A percentile compares a stretch with the other conserved stretches of the same genome.
Conservation (phyloP, 768 basidiomycete genomes). For the Boletus bicolor region DNA sequence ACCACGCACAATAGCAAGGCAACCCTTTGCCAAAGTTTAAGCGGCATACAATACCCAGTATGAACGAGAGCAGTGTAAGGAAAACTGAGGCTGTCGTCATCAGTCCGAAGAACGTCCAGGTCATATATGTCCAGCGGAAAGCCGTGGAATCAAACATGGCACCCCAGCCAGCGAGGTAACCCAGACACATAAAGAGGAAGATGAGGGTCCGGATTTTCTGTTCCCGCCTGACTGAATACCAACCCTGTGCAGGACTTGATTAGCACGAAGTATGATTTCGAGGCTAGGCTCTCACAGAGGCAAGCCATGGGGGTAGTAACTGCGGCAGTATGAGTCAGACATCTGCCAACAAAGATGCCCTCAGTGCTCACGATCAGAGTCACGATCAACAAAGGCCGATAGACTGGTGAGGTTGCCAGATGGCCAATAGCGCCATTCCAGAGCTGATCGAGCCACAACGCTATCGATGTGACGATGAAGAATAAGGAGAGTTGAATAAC, state of each 20-base stretch:
- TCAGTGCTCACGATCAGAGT: slow-evolving; percentile 54
- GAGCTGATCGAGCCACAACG: slow-evolving; percentile 76
- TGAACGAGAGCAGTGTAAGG: slow-evolving; percentile 51
- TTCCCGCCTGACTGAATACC: slow-evolving; percentile 73
- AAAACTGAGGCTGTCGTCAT: slow-evolving; percentile 57
- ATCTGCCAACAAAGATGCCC: background rate
- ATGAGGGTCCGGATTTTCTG: slow-evolving; percentile 52
- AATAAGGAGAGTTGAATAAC: slow-evolving; percentile 73
- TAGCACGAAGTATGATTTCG: background rate
- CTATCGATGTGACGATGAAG: slow-evolving; percentile 68
- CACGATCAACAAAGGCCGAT: slow-evolving; percentile 53
- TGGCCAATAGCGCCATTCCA: slow-evolving; percentile 63
- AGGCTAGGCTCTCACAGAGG: slow-evolving; percentile 38
- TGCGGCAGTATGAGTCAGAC: slow-evolving; percentile 23
- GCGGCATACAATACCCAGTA: slow-evolving; percentile 65
- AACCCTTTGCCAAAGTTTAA: slow-evolving; percentile 79
- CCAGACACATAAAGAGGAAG: slow-evolving; percentile 58
- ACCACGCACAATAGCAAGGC: slow-evolving; percentile 55
- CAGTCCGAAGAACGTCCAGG: slow-evolving; percentile 72
- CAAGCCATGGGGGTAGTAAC: slow-evolving; percentile 70
- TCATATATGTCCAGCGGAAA: slow-evolving; percentile 73
- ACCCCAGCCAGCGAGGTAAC: slow-evolving; percentile 68
- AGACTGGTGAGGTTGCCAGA: slow-evolving; percentile 45
- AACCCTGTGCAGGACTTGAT: slow-evolving; percentile 45
- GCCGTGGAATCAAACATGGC: slow-evolving; percentile 69